Evolutionary conservation across 441 rosid genomes (phyloP), one percentile per base, ranked within the genome.

Genomic region (Populus hybrid): DNA sequence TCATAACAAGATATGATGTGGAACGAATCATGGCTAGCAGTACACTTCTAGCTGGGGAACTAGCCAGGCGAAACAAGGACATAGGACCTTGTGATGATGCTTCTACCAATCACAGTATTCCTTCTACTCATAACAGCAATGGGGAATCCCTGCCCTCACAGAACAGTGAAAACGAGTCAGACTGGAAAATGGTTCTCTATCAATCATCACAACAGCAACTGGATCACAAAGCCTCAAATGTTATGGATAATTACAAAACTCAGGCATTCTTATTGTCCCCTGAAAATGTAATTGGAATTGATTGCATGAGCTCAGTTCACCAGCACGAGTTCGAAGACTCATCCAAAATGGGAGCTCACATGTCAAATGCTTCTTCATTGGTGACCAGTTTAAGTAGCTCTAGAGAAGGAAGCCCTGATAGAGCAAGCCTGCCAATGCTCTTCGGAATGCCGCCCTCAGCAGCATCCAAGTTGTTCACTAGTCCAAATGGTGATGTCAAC

Each of bases 11-110:
- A 79, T 95, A 95, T 10, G 94, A 94, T 64, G 99, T 95, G 23
- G 98, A 95, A 64, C 83, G 95, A 76, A 96, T 96, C 81, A 94
- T 90, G 94, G 90, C 94, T 3, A 94, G 98, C 86, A 88, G 76
- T 80, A 91, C 93, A 69, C 96, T 97, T 78, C 90, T 96, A 3
- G 89, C 98, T 0, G 97, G 95, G 33, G 98, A 97, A 79, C 83
- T 87, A 0, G 99, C 99, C 10, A 82, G 97, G 74, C 86, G 97
- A 74, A 88, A 83, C 90, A 92, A 85, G 81, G 92, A 82, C 68
- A 65, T 72, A 3, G 87, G 64, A 35, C 61, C 83, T 0, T 71
- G 64, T 21, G 78, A 64, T 81, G 88, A 79, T 28, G 72, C 75
- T 40, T 40, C 50, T 56, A 24, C 9, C 40, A 56, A 69, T 66